phyloP scores from a whole-genome alignment of 2,329 filamentous ascomycete genomes.

The Cercospora janseana region DNA sequence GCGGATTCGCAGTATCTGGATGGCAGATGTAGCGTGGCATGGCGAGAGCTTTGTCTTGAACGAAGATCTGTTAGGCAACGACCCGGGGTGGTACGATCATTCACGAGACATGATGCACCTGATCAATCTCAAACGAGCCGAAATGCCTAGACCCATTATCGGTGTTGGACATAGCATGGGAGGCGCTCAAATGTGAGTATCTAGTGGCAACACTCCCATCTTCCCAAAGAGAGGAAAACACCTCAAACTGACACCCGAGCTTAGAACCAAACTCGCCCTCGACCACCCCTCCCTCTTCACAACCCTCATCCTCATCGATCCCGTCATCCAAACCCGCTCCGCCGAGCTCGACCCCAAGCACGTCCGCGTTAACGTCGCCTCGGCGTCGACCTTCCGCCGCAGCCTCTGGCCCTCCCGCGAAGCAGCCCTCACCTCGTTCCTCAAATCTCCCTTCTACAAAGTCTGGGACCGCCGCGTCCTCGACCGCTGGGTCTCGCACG shows the following conservation, averaged over 20 bases:
- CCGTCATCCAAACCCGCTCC: conserved; percentile 63
- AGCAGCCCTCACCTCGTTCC: conserved; percentile 67
- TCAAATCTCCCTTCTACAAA: conserved; percentile 71
- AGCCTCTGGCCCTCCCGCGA: conserved; percentile 78
- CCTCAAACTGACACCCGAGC: conserved; percentile 13
- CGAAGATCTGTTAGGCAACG: conserved; percentile 71
- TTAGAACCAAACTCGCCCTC: conserved; percentile 61
- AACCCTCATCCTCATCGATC: conserved; percentile 76
- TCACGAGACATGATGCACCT: conserved; percentile 77
- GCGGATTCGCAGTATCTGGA: conserved; percentile 78
- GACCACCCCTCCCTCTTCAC: conserved; percentile 78
- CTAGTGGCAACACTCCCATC: too few relatives aligned
- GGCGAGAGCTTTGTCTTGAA: conserved; percentile 76
- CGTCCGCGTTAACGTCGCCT: conserved; percentile 32
- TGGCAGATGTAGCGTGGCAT: conserved; percentile 79
- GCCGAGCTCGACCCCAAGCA: conserved; percentile 43
- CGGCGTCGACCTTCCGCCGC: conserved; percentile 67
- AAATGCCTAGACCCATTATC: conserved; percentile 78
- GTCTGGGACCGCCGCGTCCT: conserved; percentile 80
- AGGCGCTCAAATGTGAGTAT: conserved; percentile 60
- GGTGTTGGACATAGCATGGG: conserved; percentile 91
- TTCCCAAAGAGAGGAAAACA: neutral
- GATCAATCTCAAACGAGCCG: conserved; percentile 74
- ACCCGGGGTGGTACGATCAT: conserved; percentile 81
- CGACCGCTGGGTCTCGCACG: conserved; percentile 68